Evolutionary conservation across 2,329 filamentous ascomycete genomes (phyloP), one percentile per base, ranked within the genome.

Genomic region (Beauveria australis): DNA sequence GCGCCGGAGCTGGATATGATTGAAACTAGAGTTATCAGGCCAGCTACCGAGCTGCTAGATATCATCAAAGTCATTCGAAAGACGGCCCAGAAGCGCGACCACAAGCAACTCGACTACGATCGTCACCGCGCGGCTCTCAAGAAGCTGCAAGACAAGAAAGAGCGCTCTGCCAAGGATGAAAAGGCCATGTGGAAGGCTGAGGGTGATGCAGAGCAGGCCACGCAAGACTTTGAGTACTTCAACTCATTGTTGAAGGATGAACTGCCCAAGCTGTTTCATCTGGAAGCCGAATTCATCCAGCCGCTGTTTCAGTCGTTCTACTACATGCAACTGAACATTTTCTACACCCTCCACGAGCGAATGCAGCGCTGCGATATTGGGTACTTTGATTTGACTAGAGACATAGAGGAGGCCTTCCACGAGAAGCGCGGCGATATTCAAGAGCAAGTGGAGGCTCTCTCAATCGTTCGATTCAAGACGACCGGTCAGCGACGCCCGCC

Each of bases 311-410:
- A 97, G 74, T 96, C 91, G 10, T 99, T 99, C 78, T 99, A 99
- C 78, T 99, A 97, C 80, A 99, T 99, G 94, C 94, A 99, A 75
- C 84, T 99, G 66, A 99, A 99, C 75, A 91, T 99, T 66, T 99
- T 97, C 75, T 99, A 99, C 76, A 99, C 94, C 1, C 81, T 99
- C 59, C 94, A 99, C 73, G 93, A 97, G 76, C 91, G 88, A 76
- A 99, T 99, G 94, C 94, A 99, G 77, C 86, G 83, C 66, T 92
- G 95, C 73, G 92, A 97, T 70, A 99, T 99, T 71, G 92, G 92
- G 63, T 99, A 99, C 77, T 99, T 99, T 74, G 90, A 99, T 73
- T 82, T 99, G 56, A 90, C 89, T 1, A 81, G 90, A 37, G 92
- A 96, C 69, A 88, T 99, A 48, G 91, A 97, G 73, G 93, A 93